These are phyloP conservation scores for Didymellaceae sp. DNA, from an alignment of 2,329 filamentous ascomycete genomes.

Conservation along the genomic window DNA sequence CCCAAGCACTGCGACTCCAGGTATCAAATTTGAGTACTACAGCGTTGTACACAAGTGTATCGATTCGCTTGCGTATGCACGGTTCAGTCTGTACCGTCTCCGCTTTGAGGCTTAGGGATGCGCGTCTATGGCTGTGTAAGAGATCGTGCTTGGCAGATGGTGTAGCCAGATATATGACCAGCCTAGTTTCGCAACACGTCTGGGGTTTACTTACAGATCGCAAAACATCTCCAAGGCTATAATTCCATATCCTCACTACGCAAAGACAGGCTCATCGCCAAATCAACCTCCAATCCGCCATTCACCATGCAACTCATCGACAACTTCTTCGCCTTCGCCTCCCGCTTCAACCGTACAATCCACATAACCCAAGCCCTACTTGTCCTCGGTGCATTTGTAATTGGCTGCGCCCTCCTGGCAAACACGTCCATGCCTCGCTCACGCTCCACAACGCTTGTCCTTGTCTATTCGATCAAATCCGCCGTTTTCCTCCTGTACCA, in stretches of 20 bases:
- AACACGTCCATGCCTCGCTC: constrained; percentile 13
- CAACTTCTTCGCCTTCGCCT: constrained; percentile 2
- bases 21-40: background rate
- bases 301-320: background rate
- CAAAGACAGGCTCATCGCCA: too few relatives aligned
- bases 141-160: background rate
- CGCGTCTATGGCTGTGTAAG: background rate
- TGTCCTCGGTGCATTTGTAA: constrained; percentile 12
- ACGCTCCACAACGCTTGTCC: constrained; percentile 10
- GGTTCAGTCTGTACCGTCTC: background rate
- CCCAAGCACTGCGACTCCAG: background rate
- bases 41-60: background rate
- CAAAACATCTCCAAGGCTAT: too few relatives aligned
- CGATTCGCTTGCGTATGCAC: constrained; percentile 7
- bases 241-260: too few relatives aligned
- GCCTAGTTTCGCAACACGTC: too few relatives aligned
- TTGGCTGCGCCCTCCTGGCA: constrained; percentile 12
- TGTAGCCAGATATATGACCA: too few relatives aligned
- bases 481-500: constrained; percentile 52
- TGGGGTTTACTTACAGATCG: too few relatives aligned
- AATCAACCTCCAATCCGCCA: background rate
- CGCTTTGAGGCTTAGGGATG: background rate
- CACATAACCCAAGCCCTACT: constrained; percentile 11
- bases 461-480: constrained; percentile 41
- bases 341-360: constrained; percentile 7